Base-by-base conservation (phyloP, 768 basidiomycete genomes). In the Suillus variegatus region DNA sequence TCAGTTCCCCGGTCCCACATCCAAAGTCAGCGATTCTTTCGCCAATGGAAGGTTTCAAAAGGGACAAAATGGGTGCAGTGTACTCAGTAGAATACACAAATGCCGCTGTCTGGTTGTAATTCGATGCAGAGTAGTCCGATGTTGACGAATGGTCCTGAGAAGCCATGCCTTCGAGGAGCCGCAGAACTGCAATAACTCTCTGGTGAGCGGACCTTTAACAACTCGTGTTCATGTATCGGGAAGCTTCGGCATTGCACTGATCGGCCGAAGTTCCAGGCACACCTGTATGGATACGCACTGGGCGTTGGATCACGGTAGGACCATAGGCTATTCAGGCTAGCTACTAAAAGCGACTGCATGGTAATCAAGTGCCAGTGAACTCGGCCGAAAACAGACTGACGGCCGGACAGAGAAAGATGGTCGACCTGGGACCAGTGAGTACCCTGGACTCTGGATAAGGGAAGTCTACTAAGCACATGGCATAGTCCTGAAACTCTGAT, bases 1-100 rank as follows among this genome's bases (percentile, higher is more conserved):
- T 92, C 16, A 95, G 77, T 68, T 95, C 90, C 0, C 93, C 94
- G 54, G 88, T 93, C 20, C 94, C 93, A 71, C 93, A 95, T 3
- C 94, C 93, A 52, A 93, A 76, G 70, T 93, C 92, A 65, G 91
- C 78, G 54, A 94, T 88, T 58, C 81, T 80, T 69, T 94, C 89
- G 1, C 92, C 92, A 0, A 85, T 82, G 67, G 83, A 68, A 0
- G 91, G 82, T n/a, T 83, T 75, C 13, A 95, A 81, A 36, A 92
- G 79, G 3, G 81, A 80, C 14, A 93, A 74, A 25, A 94, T 81
- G 10, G 88, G 78, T 0, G 75, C 77, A 57, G 80, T 86, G 79
- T 74, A 85, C 67, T 73, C 75, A 14, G 78, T 64, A 1, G 81
- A 77, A 74, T 92, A 94, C 49, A 93, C 91, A 69, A 90, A 94